Evolutionary conservation across 2,329 filamentous ascomycete species (phyloP), one percentile per base, ranked within the genome.

Genomic region (Trichoderma oligosporum): DNA sequence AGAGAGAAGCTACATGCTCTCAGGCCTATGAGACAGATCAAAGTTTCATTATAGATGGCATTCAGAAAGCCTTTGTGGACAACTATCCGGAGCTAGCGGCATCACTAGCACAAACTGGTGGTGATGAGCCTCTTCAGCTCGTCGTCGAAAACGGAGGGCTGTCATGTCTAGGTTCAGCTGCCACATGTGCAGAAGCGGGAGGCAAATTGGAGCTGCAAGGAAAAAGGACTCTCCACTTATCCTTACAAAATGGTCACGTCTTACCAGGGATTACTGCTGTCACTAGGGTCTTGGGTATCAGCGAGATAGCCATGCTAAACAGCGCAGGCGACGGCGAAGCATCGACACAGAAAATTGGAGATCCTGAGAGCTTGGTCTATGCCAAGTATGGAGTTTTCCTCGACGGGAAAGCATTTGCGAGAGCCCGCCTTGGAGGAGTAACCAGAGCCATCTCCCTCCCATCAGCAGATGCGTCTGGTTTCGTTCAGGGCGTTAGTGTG

Each of bases 231-330:
- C 24, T 58, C 12, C 56, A 18, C 22, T n/a, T 58, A 7, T 47
- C 47, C 27, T 14, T 58, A 20, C 56, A 42, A 9, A 58, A 58
- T 11, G 56, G 56, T 8, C 48, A 58, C 24, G 47, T 58, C 22
- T 25, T 76, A 7, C 76, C 79, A 2, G 74, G 78, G 0, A 64
- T 83, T 29, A 80, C 75, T n/a, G 74, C 77, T 2, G 70, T 82
- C 31, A 75, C 78, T 4, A 70, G 71, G 4, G 64, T 67, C 7
- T 71, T 83, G 2, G 81, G 81, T 1, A 68, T 83, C 4, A 66
- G 69, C 9, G 81, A 83, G 62, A 82, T 83, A 38, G 64, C 68
- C 18, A 68, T 66, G 1, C 76, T 79, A 49, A 60, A 63, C 1
- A 67, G 66, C 20, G 81, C 81, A 0, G 70, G 74, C 2, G 80